Percentiles rank a stretch among this genome's conserved stretches.
Evolutionary conservation across 169 alveolate species (phyloP).

Genomic region (Miamiensis avidus): DNA sequence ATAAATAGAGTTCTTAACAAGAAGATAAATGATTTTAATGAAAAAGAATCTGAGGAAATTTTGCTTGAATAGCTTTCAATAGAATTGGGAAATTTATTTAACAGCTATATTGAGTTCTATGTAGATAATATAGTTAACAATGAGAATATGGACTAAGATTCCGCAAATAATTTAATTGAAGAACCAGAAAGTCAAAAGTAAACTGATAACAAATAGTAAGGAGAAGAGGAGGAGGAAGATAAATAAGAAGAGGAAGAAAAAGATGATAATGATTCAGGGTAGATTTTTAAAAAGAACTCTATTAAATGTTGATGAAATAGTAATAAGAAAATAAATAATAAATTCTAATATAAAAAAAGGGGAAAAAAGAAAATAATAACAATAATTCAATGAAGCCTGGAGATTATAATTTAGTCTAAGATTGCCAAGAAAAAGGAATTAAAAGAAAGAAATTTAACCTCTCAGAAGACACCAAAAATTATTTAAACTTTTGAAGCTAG

Average conservation of each 20-base stretch:
- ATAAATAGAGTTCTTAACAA: background rate
- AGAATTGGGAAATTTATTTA: background rate
- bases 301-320: background rate
- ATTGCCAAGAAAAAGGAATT: background rate
- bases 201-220: background rate
- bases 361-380: background rate
- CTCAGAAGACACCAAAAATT: background rate
- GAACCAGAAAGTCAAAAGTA: background rate
- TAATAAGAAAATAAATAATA: background rate
- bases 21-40: background rate
- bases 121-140: background rate
- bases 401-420: background rate
- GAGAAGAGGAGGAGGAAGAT: background rate
- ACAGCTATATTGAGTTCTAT: background rate
- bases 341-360: background rate
- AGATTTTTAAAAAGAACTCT: background rate
- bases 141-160: background rate
- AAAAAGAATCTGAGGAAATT: constrained; percentile 7
- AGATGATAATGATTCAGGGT: background rate
- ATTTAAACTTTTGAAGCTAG: constrained; percentile 12
- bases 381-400: background rate
- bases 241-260: too few relatives aligned
- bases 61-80: background rate
- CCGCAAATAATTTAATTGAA: too few relatives aligned
- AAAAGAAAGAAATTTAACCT: constrained; percentile 15